Percentiles rank a stretch among this genome's conserved stretches.
Conservation (phyloP, 495 filamentous ascomycete genomes). For the Tuber melanosporum region DNA sequence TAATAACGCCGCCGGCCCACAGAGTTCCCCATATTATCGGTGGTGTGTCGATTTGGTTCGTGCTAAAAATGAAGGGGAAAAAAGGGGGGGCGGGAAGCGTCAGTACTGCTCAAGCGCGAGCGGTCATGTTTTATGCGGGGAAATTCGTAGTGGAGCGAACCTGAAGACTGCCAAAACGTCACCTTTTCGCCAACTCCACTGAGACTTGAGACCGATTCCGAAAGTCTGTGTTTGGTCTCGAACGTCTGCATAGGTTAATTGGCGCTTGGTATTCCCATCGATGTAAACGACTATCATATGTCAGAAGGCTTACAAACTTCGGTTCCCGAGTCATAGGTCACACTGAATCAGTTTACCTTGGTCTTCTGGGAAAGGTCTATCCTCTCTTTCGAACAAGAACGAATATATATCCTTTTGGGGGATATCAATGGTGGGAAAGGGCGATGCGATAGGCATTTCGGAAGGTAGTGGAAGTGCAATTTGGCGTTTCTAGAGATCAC, state of each 20-base stretch:
- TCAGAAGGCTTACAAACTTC: constrained; percentile 18
- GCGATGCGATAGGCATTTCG: constrained; percentile 53
- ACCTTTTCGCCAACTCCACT: constrained; percentile 73
- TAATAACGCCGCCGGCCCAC: constrained; percentile 77
- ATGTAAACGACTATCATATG: constrained; percentile 62
- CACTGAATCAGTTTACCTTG: constrained; percentile 49
- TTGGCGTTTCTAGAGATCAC: background rate
- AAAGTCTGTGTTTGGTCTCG: constrained; percentile 63
- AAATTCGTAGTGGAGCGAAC: constrained; percentile 10
- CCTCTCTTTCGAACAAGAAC: constrained; percentile 71
- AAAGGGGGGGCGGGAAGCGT: background rate
- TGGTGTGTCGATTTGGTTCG: constrained; percentile 70
- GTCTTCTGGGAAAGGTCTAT: constrained; percentile 59
- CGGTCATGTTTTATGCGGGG: background rate
- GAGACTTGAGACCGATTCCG: constrained; percentile 64
- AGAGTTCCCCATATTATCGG: constrained; percentile 67
- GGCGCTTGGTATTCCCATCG: constrained; percentile 65
- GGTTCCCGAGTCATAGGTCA: background rate
- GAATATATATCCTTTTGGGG: constrained; percentile 66
- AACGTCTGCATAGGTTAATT: constrained; percentile 67
- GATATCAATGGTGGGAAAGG: constrained; percentile 54
- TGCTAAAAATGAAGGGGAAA: constrained; percentile 47
- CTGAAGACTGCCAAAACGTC: constrained; percentile 63
- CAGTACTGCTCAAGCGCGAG: constrained; percentile 3
- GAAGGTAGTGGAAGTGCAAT: background rate